A percentile compares a stretch with the other conserved stretches of the same genome.
Evolutionary conservation across 441 rosid genomes (phyloP).

Genomic region (Flueggea neowawraea): DNA sequence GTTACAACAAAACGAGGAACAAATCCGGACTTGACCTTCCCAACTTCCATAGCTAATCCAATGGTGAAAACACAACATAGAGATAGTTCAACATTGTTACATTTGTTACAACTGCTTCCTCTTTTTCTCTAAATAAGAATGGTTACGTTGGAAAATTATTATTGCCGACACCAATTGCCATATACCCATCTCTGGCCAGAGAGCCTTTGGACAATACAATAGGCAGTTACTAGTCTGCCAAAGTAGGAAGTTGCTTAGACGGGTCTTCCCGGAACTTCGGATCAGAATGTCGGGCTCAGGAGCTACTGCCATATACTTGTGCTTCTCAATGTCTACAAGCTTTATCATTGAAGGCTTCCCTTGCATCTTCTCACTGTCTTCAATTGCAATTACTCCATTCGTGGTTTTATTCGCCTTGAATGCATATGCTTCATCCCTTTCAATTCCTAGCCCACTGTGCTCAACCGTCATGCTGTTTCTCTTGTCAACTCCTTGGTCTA

Average conservation of each 20-base stretch:
- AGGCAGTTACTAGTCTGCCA: slow-evolving; percentile 59
- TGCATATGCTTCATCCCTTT: slow-evolving; percentile 16
- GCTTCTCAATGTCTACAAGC: slow-evolving; percentile 46
- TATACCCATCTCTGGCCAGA: slow-evolving; percentile 84
- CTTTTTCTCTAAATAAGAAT: slow-evolving; percentile 63
- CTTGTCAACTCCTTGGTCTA: slow-evolving; percentile 3
- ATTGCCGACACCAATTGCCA: slow-evolving; percentile 65
- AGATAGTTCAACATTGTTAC: not conserved
- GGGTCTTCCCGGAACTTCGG: slow-evolving; percentile 72
- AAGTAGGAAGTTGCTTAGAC: slow-evolving; percentile 75
- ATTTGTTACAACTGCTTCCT: slow-evolving; percentile 37
- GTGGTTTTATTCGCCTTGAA: not conserved
- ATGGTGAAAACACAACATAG: not conserved
- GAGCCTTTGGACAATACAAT: slow-evolving; percentile 52
- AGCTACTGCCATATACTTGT: slow-evolving; percentile 66
- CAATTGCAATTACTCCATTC: slow-evolving; percentile 6
- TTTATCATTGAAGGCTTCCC: slow-evolving; percentile 23
- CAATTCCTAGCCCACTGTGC: slow-evolving; percentile 4
- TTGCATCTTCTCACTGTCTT: slow-evolving; percentile 8
- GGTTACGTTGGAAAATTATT: slow-evolving; percentile 50
- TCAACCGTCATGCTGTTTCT: slow-evolving; percentile 3
- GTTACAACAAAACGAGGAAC: not conserved
- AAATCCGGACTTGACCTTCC: not conserved
- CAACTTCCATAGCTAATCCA: not conserved
- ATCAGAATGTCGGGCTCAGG: slow-evolving; percentile 76